phyloP scores from a whole-genome alignment of 805 yeast genomes.

The Wickerhamiella azyma region DNA sequence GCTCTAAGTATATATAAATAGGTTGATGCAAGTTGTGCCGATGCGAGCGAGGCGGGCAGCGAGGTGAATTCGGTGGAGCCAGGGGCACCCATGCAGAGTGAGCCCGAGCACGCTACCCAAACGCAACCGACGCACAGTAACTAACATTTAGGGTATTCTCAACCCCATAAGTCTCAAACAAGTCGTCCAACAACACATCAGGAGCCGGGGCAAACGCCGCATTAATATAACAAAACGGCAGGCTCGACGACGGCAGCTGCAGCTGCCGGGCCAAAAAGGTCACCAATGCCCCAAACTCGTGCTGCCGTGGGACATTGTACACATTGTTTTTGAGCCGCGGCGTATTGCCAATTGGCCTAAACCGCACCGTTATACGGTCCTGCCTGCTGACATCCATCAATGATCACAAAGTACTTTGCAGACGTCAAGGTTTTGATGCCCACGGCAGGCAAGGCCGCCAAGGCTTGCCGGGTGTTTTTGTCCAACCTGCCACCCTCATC shows the following conservation, averaged over 20 bases:
- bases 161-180: constrained; percentile 20
- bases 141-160: constrained; percentile 23
- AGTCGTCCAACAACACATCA: constrained; percentile 26
- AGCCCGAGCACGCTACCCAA: constrained; percentile 23
- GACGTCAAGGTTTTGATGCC: constrained; percentile 55
- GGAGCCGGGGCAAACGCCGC: constrained; percentile 30
- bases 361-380: constrained; percentile 28
- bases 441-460: constrained; percentile 32
- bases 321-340: constrained; percentile 34
- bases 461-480: constrained; percentile 65
- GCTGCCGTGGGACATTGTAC: constrained; percentile 33
- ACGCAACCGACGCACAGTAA: constrained; percentile 27
- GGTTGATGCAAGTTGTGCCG: no score
- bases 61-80: no score
- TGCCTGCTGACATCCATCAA: constrained; percentile 22
- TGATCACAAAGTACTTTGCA: constrained; percentile 86
- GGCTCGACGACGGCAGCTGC: constrained; percentile 18
- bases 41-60: no score
- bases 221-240: constrained; percentile 30
- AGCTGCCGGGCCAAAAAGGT: constrained; percentile 32
- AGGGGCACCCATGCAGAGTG: no score
- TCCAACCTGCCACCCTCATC: constrained; percentile 67
- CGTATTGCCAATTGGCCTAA: constrained; percentile 43
- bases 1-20: constrained; percentile 6
- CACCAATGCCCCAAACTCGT: constrained; percentile 34